Base-by-base conservation (phyloP, 2,329 filamentous ascomycete genomes). In the Macroventuria anomochaeta region DNA sequence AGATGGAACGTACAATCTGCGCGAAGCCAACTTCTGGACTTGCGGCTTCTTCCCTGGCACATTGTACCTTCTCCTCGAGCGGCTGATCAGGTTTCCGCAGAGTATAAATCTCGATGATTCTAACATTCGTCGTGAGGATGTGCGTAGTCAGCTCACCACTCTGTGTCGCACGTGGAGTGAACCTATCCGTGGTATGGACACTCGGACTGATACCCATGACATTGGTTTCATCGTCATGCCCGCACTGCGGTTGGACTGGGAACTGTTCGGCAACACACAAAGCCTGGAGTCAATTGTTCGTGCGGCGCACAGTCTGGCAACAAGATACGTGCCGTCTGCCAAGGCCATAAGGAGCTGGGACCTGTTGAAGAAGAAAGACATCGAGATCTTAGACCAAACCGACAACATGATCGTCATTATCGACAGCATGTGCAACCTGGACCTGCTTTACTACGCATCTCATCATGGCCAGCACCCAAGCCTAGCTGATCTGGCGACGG, bases 31-130 rank as follows among this genome's bases (percentile, higher is more conserved):
- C 8, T 80, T 80, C 50, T 81, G 79, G 79, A 81, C 78, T 0
- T 79, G 75, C 2, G 79, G 79, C 0, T 81, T 81, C 69, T 81
- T 81, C 47, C 79, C 78, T 0, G 79, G 79, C 0, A 72, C 69
- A 3, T 55, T 81, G 2, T 79, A 80, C 47, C 64, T 75, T 1
- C 66, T 81, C 0, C 64, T 79, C 5, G 70, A 77, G 50, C 52
- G 76, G 10, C 41, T 67, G 36, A 59, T 71, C 31, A 70, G 64
- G 33, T 70, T 70, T 37, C 47, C 63, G 11, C 54, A 58, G 21
- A 58, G 46, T 33, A 8, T 65, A 20, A 20, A 54, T 17, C 26
- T 63, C 11, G 17, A 56, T 7, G 23, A 21, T 32, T 18, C 49
- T 12, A 44, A 48, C 7, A 57, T 58, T 10, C 23, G 13, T 15